Percentiles rank a stretch among this genome's conserved stretches.
Evolutionary conservation across 306 rosid genomes (phyloP).

Genomic region (Cercis canadensis): DNA sequence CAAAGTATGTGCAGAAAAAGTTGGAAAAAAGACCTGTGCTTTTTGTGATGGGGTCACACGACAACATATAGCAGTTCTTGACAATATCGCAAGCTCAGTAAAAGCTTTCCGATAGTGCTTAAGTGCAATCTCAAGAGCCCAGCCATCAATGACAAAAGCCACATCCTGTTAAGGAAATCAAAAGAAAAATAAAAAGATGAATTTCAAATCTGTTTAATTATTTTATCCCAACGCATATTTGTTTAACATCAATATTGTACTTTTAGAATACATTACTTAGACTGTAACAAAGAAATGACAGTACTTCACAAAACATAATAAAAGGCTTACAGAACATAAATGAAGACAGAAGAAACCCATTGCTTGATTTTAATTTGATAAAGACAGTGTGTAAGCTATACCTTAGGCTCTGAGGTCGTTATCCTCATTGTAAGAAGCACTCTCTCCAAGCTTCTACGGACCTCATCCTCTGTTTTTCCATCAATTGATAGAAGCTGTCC

Average conservation of each 20-base stretch:
- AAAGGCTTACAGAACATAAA: background rate
- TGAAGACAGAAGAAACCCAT: slow-evolving; percentile 25
- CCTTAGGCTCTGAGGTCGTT: slow-evolving; percentile 95
- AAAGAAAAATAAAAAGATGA: slow-evolving; percentile 25
- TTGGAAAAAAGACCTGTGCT: slow-evolving; percentile 74
- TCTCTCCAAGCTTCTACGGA: slow-evolving; percentile 86
- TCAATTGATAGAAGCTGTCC: slow-evolving; percentile 94
- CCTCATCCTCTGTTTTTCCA: slow-evolving; percentile 93
- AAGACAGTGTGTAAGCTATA: slow-evolving; percentile 40
- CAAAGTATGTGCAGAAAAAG: no score
- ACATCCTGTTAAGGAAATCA: slow-evolving; percentile 64
- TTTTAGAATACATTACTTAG: background rate
- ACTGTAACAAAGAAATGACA: slow-evolving; percentile 5
- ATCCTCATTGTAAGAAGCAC: slow-evolving; percentile 91
- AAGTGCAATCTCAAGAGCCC: slow-evolving; percentile 99
- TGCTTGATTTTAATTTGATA: slow-evolving; percentile 29
- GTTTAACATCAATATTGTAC: slow-evolving; percentile 7
- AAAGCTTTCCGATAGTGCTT: slow-evolving; percentile 83
- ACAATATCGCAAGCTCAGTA: slow-evolving; percentile 92
- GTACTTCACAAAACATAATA: background rate
- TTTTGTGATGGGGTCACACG: slow-evolving; percentile 99
- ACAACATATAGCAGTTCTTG: slow-evolving; percentile 98
- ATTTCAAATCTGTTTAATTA: slow-evolving; percentile 25
- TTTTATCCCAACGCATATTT: slow-evolving; percentile 1
- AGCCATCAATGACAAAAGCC: slow-evolving; percentile 97